phyloP scores from a whole-genome alignment of 2,329 filamentous ascomycete genomes.

The Apiospora marii region DNA sequence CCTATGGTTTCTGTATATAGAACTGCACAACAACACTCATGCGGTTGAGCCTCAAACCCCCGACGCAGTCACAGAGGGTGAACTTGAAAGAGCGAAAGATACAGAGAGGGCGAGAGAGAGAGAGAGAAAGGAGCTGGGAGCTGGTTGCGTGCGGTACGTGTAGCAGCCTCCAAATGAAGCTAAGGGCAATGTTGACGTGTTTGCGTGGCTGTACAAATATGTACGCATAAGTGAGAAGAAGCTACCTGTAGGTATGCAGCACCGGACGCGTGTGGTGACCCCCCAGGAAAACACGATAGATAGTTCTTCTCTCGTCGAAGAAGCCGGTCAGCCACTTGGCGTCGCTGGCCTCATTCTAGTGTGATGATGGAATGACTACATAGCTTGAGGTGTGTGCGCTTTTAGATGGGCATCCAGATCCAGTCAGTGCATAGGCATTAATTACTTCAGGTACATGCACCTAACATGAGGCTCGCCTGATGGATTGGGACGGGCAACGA shows the following conservation, averaged over 20 bases:
- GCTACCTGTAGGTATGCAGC: not conserved
- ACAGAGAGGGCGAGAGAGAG: too few relatives aligned
- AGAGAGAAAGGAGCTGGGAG: not conserved
- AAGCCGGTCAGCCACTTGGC: conserved; percentile 11
- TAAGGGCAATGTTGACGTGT: conserved; percentile 7
- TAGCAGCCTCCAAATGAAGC: not conserved
- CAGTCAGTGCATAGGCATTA: conserved; percentile 2
- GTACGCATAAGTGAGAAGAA: not conserved
- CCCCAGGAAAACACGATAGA: not conserved
- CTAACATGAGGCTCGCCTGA: not conserved
- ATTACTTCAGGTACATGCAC: not conserved
- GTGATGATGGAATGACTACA: conserved; percentile 19
- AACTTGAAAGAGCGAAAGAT: not conserved
- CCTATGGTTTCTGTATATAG: not conserved
- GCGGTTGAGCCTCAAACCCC: not conserved
- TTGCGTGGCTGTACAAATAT: not conserved
- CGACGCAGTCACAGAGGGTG: not conserved
- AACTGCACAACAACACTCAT: not conserved
- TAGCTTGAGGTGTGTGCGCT: not conserved
- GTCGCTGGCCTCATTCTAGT: conserved; percentile 12
- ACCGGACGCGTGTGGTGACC: not conserved
- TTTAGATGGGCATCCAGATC: not conserved
- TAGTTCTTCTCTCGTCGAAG: not conserved
- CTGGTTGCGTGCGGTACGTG: not conserved
- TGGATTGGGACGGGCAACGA: not conserved